Evolutionary conservation across 164 flowering plant genomes (phyloP).

Genomic region (Vitis rupestris): DNA sequence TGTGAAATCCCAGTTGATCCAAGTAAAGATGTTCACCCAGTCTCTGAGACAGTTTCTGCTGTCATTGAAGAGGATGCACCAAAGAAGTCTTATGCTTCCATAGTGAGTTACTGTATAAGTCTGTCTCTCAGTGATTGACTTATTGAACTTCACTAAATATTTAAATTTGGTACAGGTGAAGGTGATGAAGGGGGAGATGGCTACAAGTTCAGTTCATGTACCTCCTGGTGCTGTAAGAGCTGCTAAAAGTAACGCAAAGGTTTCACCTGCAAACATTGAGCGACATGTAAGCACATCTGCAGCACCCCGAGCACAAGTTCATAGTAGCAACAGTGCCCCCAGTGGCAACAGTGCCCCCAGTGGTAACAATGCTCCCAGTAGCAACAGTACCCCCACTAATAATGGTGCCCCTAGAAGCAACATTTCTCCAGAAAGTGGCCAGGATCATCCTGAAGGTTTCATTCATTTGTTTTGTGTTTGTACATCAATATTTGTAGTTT

Average conservation of each 20-base stretch:
- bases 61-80: constrained; percentile 20
- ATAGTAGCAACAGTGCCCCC: constrained; percentile 1
- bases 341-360: constrained; percentile 12
- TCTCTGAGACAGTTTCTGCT: constrained; percentile 3
- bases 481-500: not conserved
- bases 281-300: constrained; percentile 6
- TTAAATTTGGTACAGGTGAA: constrained; percentile 15
- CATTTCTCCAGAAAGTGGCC: not conserved
- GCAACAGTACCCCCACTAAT: constrained; percentile 12
- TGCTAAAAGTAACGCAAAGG: not conserved
- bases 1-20: constrained; percentile 3
- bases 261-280: constrained; percentile 14
- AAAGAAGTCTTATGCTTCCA: constrained; percentile 46
- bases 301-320: constrained; percentile 11
- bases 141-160: not conserved
- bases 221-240: not conserved
- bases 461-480: not conserved
- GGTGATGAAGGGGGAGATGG: constrained; percentile 9
- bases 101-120: constrained; percentile 26
- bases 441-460: constrained; percentile 8
- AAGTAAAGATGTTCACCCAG: constrained; percentile 2
- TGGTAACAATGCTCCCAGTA: constrained; percentile 13
- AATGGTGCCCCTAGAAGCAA: constrained; percentile 5
- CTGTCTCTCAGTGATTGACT: not conserved
- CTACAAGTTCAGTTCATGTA: constrained; percentile 16